Evolutionary conservation across 805 yeast species (phyloP).

Genomic region (Blastobotrys chiropterorum): DNA sequence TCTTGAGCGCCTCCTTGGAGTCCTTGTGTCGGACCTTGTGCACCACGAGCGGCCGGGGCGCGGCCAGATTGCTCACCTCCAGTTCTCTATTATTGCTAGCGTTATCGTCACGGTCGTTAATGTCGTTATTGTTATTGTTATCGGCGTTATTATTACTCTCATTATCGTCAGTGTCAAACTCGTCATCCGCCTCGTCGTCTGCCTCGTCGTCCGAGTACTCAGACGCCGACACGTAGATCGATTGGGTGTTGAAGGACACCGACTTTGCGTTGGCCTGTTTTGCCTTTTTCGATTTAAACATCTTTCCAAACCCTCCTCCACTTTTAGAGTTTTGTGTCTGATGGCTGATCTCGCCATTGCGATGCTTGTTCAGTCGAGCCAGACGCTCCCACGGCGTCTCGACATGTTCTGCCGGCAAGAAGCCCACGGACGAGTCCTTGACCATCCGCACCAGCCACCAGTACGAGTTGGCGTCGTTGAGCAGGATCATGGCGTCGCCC

Average conservation of each 20-base stretch:
- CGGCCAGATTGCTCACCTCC: not conserved
- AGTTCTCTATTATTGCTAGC: conserved; percentile 2
- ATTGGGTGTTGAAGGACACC: conserved; percentile 17
- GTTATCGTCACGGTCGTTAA: conserved; percentile 2
- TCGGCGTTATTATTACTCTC: conserved; percentile 9
- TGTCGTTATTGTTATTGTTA: conserved; percentile 6
- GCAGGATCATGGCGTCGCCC: conserved; percentile 74
- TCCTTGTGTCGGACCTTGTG: not conserved
- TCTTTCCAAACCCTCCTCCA: conserved; percentile 11
- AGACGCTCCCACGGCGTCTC: conserved; percentile 88
- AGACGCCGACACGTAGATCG: conserved; percentile 24
- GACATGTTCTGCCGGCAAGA: conserved; percentile 92
- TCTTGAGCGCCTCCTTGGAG: not conserved
- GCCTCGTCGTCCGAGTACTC: conserved; percentile 24
- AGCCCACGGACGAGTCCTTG: conserved; percentile 69
- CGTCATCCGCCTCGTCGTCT: conserved; percentile 18
- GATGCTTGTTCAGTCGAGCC: conserved; percentile 88
- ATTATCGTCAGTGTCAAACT: conserved; percentile 9
- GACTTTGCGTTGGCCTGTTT: conserved; percentile 12
- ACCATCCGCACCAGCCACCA: conserved; percentile 86
- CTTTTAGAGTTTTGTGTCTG: not conserved
- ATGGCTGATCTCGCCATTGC: conserved; percentile 58
- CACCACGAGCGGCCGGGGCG: not conserved
- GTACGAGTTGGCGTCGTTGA: conserved; percentile 86
- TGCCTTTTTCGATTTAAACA: conserved; percentile 15